phyloP scores from a whole-genome alignment of 1,284 basidiomycete species.

The Irpex sp. region DNA sequence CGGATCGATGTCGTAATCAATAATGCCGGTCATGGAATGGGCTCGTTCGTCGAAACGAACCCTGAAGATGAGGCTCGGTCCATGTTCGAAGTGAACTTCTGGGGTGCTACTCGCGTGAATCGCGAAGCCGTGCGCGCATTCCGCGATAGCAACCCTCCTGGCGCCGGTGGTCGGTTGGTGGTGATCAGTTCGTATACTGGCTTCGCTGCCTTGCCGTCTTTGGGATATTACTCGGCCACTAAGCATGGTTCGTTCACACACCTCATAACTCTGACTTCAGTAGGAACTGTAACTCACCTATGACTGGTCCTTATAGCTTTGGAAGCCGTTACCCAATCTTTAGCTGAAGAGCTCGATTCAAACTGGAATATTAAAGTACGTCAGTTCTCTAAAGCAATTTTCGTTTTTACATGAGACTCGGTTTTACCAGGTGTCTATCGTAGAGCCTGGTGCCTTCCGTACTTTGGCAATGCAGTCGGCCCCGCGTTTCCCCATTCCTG shows the following conservation, averaged over 20 bases:
- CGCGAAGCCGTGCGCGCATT: constrained; percentile 43
- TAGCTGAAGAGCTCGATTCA: constrained; percentile 6
- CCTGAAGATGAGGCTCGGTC: constrained; percentile 36
- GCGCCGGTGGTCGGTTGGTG: constrained; percentile 6
- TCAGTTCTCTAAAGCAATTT: background rate
- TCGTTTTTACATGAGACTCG: background rate
- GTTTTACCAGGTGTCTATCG: constrained; percentile 11
- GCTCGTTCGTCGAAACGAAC: constrained; percentile 44
- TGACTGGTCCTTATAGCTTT: background rate
- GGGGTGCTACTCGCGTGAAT: constrained; percentile 42
- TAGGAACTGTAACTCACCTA: background rate
- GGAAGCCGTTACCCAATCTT: constrained; percentile 2
- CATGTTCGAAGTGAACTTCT: constrained; percentile 46
- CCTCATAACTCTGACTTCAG: background rate
- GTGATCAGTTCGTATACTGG: constrained; percentile 23
- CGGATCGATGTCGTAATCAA: constrained; percentile 52
- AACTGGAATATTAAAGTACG: constrained; percentile 13
- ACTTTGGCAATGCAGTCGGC: background rate
- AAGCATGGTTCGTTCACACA: constrained; percentile 30
- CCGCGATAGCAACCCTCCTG: constrained; percentile 43
- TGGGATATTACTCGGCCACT: constrained; percentile 39
- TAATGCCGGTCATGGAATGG: constrained; percentile 43
- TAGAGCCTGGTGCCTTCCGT: constrained; percentile 15
- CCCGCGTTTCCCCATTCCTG: background rate
- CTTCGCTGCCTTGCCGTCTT: constrained; percentile 25